phyloP scores from a whole-genome alignment of 768 basidiomycete species.

The Lactarius indigo region DNA sequence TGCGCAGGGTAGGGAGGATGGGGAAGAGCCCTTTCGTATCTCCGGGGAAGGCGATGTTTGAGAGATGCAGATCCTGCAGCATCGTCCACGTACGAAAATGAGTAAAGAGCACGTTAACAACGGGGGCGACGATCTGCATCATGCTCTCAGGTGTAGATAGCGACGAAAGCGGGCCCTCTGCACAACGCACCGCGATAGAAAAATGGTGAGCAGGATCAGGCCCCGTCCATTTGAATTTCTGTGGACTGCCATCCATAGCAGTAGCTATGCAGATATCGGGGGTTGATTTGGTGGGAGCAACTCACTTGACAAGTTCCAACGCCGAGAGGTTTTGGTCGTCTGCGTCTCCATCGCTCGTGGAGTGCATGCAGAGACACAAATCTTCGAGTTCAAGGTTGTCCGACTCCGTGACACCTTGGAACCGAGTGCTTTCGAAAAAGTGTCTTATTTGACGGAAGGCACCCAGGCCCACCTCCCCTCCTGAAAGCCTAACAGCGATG shows the following conservation, averaged over 20 bases:
- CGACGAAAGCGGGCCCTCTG: background rate
- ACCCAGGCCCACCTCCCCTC: constrained; percentile 23
- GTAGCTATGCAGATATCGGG: background rate
- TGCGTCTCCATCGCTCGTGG: constrained; percentile 34
- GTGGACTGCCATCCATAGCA: constrained; percentile 37
- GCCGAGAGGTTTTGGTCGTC: constrained; percentile 32
- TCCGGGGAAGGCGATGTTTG: constrained; percentile 43
- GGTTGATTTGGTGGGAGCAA: background rate
- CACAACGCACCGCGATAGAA: constrained; percentile 52
- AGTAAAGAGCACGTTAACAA: constrained; percentile 38
- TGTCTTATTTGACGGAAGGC: constrained; percentile 16
- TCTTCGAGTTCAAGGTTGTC: constrained; percentile 29
- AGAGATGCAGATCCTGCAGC: constrained; percentile 44
- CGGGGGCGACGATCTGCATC: constrained; percentile 43
- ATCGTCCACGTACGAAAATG: constrained; percentile 42
- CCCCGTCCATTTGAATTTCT: constrained; percentile 52
- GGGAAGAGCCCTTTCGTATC: constrained; percentile 33
- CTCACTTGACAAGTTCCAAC: constrained; percentile 38
- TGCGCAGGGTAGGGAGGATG: constrained; percentile 38
- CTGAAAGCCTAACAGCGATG: constrained; percentile 19
- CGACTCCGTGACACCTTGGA: background rate
- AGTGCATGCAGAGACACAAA: constrained; percentile 39
- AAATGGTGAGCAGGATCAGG: constrained; percentile 61
- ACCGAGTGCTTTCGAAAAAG: constrained; percentile 14
- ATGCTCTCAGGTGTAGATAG: background rate